A percentile compares a stretch with the other conserved stretches of the same genome.
Conservation (phyloP, 2,329 filamentous ascomycete species). For the Diaporthe vaccinii region DNA sequence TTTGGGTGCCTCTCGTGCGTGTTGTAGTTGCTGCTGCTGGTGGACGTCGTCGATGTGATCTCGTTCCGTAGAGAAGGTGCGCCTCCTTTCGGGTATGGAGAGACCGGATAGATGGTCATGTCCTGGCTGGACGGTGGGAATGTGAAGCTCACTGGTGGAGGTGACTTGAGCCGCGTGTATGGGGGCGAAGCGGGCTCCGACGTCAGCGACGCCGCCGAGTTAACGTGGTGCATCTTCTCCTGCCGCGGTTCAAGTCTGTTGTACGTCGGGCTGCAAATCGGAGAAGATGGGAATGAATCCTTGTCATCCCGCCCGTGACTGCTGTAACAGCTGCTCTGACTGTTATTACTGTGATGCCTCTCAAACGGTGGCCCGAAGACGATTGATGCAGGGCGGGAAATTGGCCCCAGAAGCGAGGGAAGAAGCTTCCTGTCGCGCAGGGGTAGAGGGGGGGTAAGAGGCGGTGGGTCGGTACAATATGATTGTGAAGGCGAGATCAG, state of each 20-base stretch:
- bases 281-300: constrained; percentile 53
- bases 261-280: constrained; percentile 54
- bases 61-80: constrained; percentile 48
- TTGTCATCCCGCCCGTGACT: constrained; percentile 35
- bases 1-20: constrained; percentile 26
- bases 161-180: constrained; percentile 40
- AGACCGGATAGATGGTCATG: constrained; percentile 4
- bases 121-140: constrained; percentile 39
- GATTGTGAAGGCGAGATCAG: constrained; percentile 56
- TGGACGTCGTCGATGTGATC: constrained; percentile 41
- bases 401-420: constrained; percentile 50
- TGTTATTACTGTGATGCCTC: constrained; percentile 37
- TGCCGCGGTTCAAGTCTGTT: constrained; percentile 54
- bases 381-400: constrained; percentile 33
- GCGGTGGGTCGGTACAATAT: constrained; percentile 44
- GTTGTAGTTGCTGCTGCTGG: constrained; percentile 39
- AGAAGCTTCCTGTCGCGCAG: constrained; percentile 62
- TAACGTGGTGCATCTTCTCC: constrained; percentile 44
- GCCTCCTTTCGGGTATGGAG: constrained; percentile 31
- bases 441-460: constrained; percentile 61
- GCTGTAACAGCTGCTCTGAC: constrained; percentile 28
- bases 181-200: constrained; percentile 22
- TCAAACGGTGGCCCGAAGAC: constrained; percentile 39
- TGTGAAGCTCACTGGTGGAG: constrained; percentile 41
- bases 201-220: constrained; percentile 17